Conservation (phyloP, 2,329 filamentous ascomycete genomes). For the Westerdykella aurantiaca region DNA sequence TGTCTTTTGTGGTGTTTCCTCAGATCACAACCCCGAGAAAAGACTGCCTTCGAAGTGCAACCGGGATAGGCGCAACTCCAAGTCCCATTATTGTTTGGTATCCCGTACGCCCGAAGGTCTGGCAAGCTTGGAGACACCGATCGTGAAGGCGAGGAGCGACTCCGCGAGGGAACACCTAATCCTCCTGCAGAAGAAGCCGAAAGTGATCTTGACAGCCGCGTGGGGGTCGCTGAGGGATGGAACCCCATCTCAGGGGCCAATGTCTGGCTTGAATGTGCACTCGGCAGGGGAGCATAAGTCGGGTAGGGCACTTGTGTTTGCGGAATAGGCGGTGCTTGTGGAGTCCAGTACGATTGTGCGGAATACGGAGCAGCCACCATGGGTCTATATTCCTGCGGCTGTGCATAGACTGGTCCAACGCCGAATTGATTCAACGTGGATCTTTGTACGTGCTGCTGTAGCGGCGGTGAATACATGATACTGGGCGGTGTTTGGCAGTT, state of each 20-base stretch:
- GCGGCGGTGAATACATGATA: conserved; percentile 35
- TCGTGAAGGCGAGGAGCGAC: conserved; percentile 30
- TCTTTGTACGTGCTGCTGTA: conserved; percentile 28
- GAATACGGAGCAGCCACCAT: conserved; percentile 32
- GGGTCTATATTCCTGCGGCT: conserved; percentile 26
- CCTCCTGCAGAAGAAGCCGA: conserved; percentile 25
- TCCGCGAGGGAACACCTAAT: conserved; percentile 22
- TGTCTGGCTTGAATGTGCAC: conserved; percentile 19
- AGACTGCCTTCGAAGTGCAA: conserved; percentile 54
- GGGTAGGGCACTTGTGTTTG: conserved; percentile 28
- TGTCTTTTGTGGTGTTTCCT: conserved; percentile 60
- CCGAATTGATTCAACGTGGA: conserved; percentile 19
- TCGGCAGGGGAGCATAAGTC: conserved; percentile 29
- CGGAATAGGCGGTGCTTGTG: conserved; percentile 24
- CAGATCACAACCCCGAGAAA: conserved; percentile 56
- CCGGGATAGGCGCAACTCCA: conserved; percentile 56
- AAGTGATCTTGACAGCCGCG: conserved; percentile 29
- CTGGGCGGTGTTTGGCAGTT: conserved; percentile 34
- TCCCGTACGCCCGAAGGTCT: conserved; percentile 40
- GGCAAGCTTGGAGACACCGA: conserved; percentile 37
- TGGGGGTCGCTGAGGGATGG: conserved; percentile 13
- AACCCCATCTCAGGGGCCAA: conserved; percentile 22
- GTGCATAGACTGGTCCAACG: conserved; percentile 23
- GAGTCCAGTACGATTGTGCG: conserved; percentile 27
- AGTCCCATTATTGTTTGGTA: conserved; percentile 42